A percentile compares a stretch with the other conserved stretches of the same genome.
Conservation (phyloP, 495 filamentous ascomycete species). For the Tetracladium setigerum region DNA sequence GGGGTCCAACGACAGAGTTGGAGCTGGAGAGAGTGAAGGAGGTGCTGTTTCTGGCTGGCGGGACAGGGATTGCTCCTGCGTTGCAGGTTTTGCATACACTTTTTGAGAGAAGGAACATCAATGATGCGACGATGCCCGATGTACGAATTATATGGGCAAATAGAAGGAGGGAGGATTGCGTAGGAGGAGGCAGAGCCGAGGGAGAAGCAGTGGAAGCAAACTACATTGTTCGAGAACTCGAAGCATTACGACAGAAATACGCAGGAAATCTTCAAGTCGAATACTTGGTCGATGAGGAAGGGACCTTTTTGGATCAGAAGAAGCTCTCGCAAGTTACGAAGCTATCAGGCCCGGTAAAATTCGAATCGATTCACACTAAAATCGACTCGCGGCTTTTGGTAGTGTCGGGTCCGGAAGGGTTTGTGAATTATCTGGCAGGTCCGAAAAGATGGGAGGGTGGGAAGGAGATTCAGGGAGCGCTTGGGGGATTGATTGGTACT, state of each 20-base stretch:
- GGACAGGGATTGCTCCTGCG: constrained; percentile 89
- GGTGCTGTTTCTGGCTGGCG: constrained; percentile 82
- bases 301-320: constrained; percentile 48
- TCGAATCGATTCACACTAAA: neutral
- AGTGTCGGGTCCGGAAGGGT: constrained; percentile 85
- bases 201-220: constrained; percentile 9
- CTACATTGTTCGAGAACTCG: constrained; percentile 54
- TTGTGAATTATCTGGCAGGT: constrained; percentile 72
- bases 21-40: constrained; percentile 34
- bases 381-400: constrained; percentile 50
- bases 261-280: constrained; percentile 49
- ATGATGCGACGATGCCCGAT: constrained; percentile 14
- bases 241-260: constrained; percentile 46
- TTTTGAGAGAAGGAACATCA: constrained; percentile 24
- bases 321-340: constrained; percentile 29
- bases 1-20: constrained; percentile 71
- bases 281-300: constrained; percentile 76
- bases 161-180: constrained; percentile 49
- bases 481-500: constrained; percentile 33
- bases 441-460: constrained; percentile 66
- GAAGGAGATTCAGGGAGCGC: constrained; percentile 58
- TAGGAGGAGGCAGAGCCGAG: constrained; percentile 31
- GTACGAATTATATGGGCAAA: constrained; percentile 67
- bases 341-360: constrained; percentile 21
- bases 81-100: constrained; percentile 66